Conservation (phyloP, 176 grass and related monocot species). For the Metroxylon sagu region DNA sequence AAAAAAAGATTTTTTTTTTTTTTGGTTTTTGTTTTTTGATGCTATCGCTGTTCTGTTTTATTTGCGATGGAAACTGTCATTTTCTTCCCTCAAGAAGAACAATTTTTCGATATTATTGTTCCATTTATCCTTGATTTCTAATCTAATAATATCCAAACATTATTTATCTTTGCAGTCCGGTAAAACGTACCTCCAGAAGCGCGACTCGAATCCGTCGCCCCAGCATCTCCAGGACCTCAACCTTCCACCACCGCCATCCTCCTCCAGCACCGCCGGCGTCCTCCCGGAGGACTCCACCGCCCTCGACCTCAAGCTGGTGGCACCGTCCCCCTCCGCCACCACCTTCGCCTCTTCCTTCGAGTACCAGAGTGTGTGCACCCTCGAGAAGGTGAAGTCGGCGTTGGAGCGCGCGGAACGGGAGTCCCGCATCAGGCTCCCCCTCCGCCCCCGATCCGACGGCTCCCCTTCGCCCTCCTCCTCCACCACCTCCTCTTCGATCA, state of each 20-base stretch:
- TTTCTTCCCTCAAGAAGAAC: no score
- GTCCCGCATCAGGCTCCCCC: constrained; percentile 30
- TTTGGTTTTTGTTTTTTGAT: neutral
- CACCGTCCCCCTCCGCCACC: neutral
- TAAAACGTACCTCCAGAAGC: constrained; percentile 38
- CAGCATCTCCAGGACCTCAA: neutral
- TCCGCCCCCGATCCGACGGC: constrained; percentile 1
- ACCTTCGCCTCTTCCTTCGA: neutral
- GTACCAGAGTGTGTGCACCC: constrained; percentile 92
- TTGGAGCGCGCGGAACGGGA: constrained; percentile 67
- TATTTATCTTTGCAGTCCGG: constrained; percentile 38
- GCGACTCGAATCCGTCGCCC: constrained; percentile 1
- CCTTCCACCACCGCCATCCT: neutral
- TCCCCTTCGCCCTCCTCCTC: constrained; percentile 44
- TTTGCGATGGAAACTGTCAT: no score
- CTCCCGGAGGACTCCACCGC: no score
- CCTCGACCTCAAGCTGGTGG: no score
- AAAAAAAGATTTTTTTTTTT: neutral
- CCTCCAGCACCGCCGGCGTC: no score
- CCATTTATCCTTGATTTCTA: neutral
- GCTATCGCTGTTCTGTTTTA: no score
- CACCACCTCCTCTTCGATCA: constrained; percentile 48
- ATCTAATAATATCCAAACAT: constrained; percentile 5
- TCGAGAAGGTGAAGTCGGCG: constrained; percentile 73
- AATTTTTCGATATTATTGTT: neutral